Evolutionary conservation across 352 stramenopile genomes (phyloP), one percentile per base, ranked within the genome.

Genomic region (Pythium apleroticum): DNA sequence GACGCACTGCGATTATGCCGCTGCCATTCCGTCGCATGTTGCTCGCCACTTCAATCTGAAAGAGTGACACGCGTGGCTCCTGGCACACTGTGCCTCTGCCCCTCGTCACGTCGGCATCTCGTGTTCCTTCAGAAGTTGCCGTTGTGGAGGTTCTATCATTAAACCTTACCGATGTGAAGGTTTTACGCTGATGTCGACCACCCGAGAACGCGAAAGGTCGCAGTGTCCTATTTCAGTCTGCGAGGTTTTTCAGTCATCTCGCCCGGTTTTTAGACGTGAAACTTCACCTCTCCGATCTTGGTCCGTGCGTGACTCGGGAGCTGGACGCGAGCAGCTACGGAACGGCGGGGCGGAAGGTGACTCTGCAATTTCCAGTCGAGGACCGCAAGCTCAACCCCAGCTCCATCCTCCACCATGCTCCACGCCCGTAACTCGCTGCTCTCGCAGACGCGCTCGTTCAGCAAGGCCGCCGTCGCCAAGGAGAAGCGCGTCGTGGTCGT

Each of bases 401-500:
- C 17, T 31, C 24, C 15, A 17, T 52, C n/a, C n/a, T 19, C 15
- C 57, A 66, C 17, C 37, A 71, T 74, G 63, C 35, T 74, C 19
- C 68, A 71, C 68, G 43, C 57, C 19, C 68, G 63, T 45, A 69
- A 69, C 48, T 73, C 68, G 45, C 39, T 73, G 30, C 48, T 80
- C 63, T 52, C 72, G 65, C 49, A 85, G 67, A 66, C 73, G 35
- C 75, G 75, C 56, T 58, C 71, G 31, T 79, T 83, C 55, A 76
- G 67, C 68, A 48, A 62, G 53, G 60, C 59, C 4, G 75, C 77
- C 43, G 72, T 70, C 52, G 64, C 68, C 55, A 61, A 63, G 50
- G 52, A 61, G 19, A 84, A 81, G 62, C 86, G 86, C 56, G 92
- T 98, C 39, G 93, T 98, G n/a, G 81, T 98, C 25, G 91, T 98